Evolutionary conservation across 2,329 filamentous ascomycete genomes (phyloP).

Genomic region (Hymenoscyphus infarciens): DNA sequence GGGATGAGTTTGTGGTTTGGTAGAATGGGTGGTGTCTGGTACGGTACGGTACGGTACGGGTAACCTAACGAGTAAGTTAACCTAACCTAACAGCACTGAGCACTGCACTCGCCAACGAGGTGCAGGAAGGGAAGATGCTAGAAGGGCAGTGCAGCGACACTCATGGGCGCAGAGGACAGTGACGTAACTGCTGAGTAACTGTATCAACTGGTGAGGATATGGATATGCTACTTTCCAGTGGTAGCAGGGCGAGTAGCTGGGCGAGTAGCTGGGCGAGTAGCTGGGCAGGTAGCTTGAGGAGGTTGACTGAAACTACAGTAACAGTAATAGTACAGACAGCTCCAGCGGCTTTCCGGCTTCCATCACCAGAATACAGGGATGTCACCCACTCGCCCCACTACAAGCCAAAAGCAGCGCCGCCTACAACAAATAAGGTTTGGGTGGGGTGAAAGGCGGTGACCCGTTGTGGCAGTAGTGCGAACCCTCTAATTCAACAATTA

Average conservation of each 20-base stretch:
- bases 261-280: too few relatives aligned
- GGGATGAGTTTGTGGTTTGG: conserved; percentile 5
- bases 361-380: neutral
- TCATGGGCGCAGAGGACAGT: conserved; percentile 13
- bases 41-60: too few relatives aligned
- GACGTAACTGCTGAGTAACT: too few relatives aligned
- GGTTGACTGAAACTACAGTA: conserved; percentile 23
- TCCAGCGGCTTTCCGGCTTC: neutral
- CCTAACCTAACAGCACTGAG: too few relatives aligned
- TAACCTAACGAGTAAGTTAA: neutral
- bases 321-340: conserved; percentile 10
- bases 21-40: conserved; percentile 14
- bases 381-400: neutral
- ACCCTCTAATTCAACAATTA: neutral
- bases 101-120: conserved; percentile 19
- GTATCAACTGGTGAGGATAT: conserved; percentile 19
- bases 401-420: neutral
- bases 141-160: conserved; percentile 16
- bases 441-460: conserved; percentile 11
- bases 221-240: conserved; percentile 1
- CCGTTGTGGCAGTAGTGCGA: neutral
- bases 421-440: conserved; percentile 14
- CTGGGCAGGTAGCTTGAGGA: too few relatives aligned
- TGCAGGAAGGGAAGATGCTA: conserved; percentile 24
- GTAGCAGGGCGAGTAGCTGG: too few relatives aligned